Base-by-base conservation (phyloP, 768 basidiomycete species). In the Termitomyces sp. region DNA sequence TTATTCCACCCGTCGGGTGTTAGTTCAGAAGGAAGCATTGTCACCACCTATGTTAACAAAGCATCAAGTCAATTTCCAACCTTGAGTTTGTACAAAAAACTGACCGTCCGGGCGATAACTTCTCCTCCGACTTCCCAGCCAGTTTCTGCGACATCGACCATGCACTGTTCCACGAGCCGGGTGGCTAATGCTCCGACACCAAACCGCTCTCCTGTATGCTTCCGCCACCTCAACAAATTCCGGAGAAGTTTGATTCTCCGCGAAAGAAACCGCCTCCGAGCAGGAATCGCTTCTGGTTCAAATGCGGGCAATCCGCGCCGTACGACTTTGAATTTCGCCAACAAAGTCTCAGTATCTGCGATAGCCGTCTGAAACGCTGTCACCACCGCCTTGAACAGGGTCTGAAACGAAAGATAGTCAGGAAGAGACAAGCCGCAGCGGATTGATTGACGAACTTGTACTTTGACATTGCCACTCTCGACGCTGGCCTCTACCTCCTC, bases 121-220 rank as follows among this genome's bases (percentile, higher is more conserved):
- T 87, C 80, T 2, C 92, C 92, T 12, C 94, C 93, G 37, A 91
- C 88, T 43, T 92, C 91, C 94, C 94, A 97, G 9, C 88, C 89
- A 56, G 78, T 80, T 59, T 84, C 79, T 5, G 92, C 86, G 31
- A 90, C 76, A 5, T 81, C 83, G 50, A 88, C 64, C 43, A 94
- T 77, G 59, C 79, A 79, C 20, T 79, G 74, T 22, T 80, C 79
- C 9, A 90, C 76, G 16, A 94, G 69, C 60, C 76, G 78, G 14
- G 71, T 76, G 22, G 82, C 77, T 46, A 90, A 72, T 48, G 75
- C 69, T 8, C 78, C 82, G n/a, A 84, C 64, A 7, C 81, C 81
- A 62, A 77, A 85, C 48, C 72, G 74, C 61, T 85, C 85, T 26
- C 84, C 83, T 3, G 82, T 76, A 64, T 86, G 86, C 64, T 87